These are phyloP conservation scores for Sporobolomyces phaffii DNA, from an alignment of 768 basidiomycete genomes.

Conservation along the genomic window DNA sequence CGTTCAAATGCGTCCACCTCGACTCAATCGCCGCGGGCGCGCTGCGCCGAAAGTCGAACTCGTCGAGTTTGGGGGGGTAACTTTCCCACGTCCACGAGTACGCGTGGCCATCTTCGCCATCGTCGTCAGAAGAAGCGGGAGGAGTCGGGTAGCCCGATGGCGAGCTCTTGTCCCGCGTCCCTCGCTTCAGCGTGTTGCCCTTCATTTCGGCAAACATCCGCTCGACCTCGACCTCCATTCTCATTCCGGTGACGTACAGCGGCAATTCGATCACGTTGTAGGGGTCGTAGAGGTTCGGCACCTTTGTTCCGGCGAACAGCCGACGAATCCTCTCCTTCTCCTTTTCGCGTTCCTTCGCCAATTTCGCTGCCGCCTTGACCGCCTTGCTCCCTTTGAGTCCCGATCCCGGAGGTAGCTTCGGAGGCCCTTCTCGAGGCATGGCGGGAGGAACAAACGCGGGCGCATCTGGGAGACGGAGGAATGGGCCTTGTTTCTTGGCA, in stretches of 20 bases:
- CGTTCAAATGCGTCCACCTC: constrained; percentile 27
- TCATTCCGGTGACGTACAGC: too few relatives aligned
- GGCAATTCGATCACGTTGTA: too few relatives aligned
- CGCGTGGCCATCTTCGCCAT: neutral
- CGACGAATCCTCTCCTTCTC: constrained; percentile 33
- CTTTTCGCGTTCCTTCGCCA: constrained; percentile 33
- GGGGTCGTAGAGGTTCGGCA: constrained; percentile 29
- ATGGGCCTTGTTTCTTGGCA: constrained; percentile 13
- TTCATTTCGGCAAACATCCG: too few relatives aligned
- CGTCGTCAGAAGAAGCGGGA: constrained; percentile 22
- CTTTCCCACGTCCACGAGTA: neutral
- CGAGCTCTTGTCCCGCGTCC: neutral
- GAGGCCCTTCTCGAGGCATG: constrained; percentile 23
- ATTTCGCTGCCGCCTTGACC: constrained; percentile 37
- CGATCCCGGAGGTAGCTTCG: constrained; percentile 31
- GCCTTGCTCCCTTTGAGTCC: constrained; percentile 37
- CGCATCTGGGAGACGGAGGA: constrained; percentile 17
- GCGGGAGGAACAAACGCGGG: constrained; percentile 29
- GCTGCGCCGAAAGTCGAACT: constrained; percentile 9
- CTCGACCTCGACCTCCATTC: constrained; percentile 8
- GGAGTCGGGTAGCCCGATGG: constrained; percentile 18
- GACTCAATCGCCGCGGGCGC: constrained; percentile 1
- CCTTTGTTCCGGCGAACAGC: constrained; percentile 13
- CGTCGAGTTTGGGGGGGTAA: constrained; percentile 9
- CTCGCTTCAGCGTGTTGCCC: neutral